Evolutionary conservation across 1,284 basidiomycete genomes (phyloP).

Genomic region (Boletus smithii): DNA sequence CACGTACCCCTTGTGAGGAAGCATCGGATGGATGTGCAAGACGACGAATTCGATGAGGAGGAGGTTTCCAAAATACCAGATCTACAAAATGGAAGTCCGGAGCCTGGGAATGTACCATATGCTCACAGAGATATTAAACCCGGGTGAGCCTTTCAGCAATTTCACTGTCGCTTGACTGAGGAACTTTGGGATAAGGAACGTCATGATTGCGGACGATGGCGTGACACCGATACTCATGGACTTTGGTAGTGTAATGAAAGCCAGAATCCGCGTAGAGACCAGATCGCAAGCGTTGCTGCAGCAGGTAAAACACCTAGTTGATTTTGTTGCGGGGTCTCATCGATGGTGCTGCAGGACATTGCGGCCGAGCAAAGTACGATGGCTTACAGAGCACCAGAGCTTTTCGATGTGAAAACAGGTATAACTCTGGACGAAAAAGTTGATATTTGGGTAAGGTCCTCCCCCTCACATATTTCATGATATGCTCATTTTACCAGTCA

Average conservation of each 20-base stretch:
- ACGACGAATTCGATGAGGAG: slow-evolving; percentile 71
- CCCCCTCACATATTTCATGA: neutral
- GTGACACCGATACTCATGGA: slow-evolving; percentile 92
- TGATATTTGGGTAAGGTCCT: slow-evolving; percentile 82
- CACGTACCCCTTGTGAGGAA: slow-evolving; percentile 51
- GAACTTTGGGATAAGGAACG: slow-evolving; percentile 57
- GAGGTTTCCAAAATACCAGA: slow-evolving; percentile 46
- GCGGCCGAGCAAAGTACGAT: slow-evolving; percentile 95
- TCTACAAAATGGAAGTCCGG: slow-evolving; percentile 33
- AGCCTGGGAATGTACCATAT: slow-evolving; percentile 69
- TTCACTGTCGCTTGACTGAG: slow-evolving; percentile 4
- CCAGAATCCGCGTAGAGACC: slow-evolving; percentile 74
- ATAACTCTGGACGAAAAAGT: slow-evolving; percentile 87
- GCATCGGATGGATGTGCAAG: slow-evolving; percentile 48
- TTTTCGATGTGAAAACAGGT: slow-evolving; percentile 94
- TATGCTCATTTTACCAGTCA: slow-evolving; percentile 50
- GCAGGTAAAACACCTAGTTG: slow-evolving; percentile 48
- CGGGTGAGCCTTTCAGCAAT: slow-evolving; percentile 53
- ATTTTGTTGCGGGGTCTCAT: neutral
- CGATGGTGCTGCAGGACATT: slow-evolving; percentile 60
- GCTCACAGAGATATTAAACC: slow-evolving; percentile 98
- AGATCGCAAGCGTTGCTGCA: slow-evolving; percentile 84
- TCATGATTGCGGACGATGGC: slow-evolving; percentile 94
- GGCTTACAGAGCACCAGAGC: slow-evolving; percentile 92
- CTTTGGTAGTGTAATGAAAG: slow-evolving; percentile 87